A percentile compares a stretch with the other conserved stretches of the same genome.
phyloP scores from a whole-genome alignment of 441 rosid species.

The Erodium texanum region DNA sequence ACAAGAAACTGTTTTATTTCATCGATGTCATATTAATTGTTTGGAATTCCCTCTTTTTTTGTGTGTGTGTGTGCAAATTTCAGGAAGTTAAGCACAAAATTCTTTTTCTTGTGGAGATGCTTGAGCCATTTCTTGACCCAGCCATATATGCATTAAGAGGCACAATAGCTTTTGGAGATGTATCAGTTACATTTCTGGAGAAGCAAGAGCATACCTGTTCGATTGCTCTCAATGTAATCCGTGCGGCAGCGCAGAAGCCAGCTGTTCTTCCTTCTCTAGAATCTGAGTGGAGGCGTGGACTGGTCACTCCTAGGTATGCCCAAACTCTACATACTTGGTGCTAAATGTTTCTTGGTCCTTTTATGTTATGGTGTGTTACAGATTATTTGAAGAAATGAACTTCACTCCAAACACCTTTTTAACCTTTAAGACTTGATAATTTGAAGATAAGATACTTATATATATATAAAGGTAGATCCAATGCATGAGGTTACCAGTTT shows the following conservation, averaged over 20 bases:
- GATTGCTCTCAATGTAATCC: constrained; percentile 59
- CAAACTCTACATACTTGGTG: constrained; percentile 12
- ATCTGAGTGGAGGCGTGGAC: constrained; percentile 74
- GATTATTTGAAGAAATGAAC: constrained; percentile 10
- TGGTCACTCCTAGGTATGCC: constrained; percentile 74
- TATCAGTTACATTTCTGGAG: constrained; percentile 40
- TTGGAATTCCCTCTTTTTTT: constrained; percentile 57
- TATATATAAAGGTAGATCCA: neutral
- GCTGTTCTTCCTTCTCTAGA: constrained; percentile 77
- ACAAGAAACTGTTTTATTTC: neutral
- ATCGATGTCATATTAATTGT: neutral
- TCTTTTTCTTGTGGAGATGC: constrained; percentile 80
- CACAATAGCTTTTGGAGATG: constrained; percentile 56
- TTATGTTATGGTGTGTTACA: constrained; percentile 9
- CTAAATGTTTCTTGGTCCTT: constrained; percentile 5
- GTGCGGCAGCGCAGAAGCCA: constrained; percentile 58
- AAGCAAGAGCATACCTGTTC: constrained; percentile 53
- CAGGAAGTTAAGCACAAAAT: constrained; percentile 80
- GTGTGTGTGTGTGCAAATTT: constrained; percentile 45
- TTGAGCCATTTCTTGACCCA: constrained; percentile 80
- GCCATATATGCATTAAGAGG: constrained; percentile 46
- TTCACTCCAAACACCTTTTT: neutral
- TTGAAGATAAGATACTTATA: neutral
- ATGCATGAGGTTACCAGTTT: too few relatives aligned
- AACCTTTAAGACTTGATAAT: constrained; percentile 2